Evolutionary conservation across 2,329 filamentous ascomycete genomes (phyloP).

Genomic region (Scedosporium boydii): DNA sequence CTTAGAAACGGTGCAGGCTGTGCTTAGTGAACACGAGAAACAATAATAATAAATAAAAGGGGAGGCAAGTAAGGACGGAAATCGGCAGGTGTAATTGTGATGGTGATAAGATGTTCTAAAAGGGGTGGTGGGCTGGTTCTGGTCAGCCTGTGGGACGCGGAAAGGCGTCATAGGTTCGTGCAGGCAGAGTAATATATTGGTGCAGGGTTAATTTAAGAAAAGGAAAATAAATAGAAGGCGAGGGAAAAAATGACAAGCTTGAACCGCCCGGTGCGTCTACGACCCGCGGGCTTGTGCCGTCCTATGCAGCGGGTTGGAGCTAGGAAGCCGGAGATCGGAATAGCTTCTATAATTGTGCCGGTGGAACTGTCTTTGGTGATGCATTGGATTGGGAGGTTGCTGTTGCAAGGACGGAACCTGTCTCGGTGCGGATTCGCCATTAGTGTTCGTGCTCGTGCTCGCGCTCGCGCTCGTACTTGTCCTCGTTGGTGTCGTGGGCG

Average conservation of each 20-base stretch:
- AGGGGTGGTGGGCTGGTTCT: background rate
- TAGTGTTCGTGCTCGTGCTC: background rate
- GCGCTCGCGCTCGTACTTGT: background rate
- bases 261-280: background rate
- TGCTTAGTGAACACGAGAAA: background rate
- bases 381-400: background rate
- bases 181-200: background rate
- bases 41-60: background rate
- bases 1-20: background rate
- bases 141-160: background rate
- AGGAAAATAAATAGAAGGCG: background rate
- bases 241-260: background rate
- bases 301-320: background rate
- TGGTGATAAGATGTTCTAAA: background rate
- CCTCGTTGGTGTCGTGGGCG: background rate
- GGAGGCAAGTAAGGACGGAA: background rate
- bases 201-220: background rate
- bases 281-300: conserved; percentile 1
- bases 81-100: background rate
- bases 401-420: background rate
- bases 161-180: background rate
- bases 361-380: background rate
- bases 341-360: background rate
- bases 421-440: background rate
- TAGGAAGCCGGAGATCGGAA: background rate